phyloP scores from a whole-genome alignment of 352 stramenopile genomes.

The Phytophthora sansomeana region DNA sequence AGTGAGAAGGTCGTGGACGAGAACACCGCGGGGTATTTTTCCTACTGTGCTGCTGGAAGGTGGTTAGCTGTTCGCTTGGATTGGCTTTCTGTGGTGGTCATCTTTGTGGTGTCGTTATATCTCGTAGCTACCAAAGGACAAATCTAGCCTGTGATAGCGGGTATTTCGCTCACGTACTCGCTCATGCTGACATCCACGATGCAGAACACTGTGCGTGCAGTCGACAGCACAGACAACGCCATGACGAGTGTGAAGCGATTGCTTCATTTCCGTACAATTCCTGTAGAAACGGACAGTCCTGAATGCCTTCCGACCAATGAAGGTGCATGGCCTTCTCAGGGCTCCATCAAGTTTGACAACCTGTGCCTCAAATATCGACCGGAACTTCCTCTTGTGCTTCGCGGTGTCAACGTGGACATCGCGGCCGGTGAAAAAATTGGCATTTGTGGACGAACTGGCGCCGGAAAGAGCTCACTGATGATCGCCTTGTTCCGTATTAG shows the following conservation, averaged over 20 bases:
- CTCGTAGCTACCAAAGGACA: constrained; percentile 58
- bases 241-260: constrained; percentile 56
- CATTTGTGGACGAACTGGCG: constrained; percentile 54
- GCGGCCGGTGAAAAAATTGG: constrained; percentile 50
- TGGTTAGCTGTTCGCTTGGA: constrained; percentile 96
- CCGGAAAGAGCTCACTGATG: constrained; percentile 60
- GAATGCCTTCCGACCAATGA: constrained; percentile 17
- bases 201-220: constrained; percentile 24
- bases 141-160: constrained; percentile 35
- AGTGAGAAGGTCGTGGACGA: constrained; percentile 52
- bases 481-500: constrained; percentile 56
- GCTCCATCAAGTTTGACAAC: constrained; percentile 40
- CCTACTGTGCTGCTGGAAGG: constrained; percentile 64
- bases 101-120: constrained; percentile 70
- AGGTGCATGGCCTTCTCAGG: constrained; percentile 37
- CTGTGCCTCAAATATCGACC: constrained; percentile 47
- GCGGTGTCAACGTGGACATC: constrained; percentile 43
- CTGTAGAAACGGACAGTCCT: constrained; percentile 21
- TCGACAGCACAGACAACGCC: constrained; percentile 39
- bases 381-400: constrained; percentile 50
- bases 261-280: constrained; percentile 42
- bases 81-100: constrained; percentile 81
- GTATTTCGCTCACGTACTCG: constrained; percentile 50
- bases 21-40: constrained; percentile 59
- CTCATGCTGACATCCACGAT: constrained; percentile 61